Base-by-base conservation (phyloP, 352 stramenopile genomes). In the Phytophthora hybrid region DNA sequence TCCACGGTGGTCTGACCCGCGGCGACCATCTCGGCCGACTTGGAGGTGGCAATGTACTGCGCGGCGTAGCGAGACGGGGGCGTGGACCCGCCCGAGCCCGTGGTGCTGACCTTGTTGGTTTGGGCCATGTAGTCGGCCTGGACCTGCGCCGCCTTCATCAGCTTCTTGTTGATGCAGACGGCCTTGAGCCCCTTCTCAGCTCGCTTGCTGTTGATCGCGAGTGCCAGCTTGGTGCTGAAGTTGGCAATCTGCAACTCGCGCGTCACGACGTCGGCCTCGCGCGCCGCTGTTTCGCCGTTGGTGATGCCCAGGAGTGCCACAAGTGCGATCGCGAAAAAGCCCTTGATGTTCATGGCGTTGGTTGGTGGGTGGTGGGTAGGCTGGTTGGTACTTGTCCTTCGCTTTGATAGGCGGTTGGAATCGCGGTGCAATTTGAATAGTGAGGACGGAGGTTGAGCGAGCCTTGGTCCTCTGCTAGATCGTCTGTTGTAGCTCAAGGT, bases 151-250 rank as follows among this genome's bases (percentile, higher is more conserved):
- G 73, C 71, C 49, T 63, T 68, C 54, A 66, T 74, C 18, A 80
- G 64, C 51, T 77, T 80, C 67, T 41, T 69, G 59, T 84, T 84
- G 59, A 84, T 73, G 51, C 78, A 85, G 47, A 83, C 69, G 41
- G 63, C 53, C 13, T 62, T 53, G 37, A 85, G 71, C 4, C 77
- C 79, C 31, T 75, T 74, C 21, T 76, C 68, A 4, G 77, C 60
- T 32, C 73, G 79, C 66, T 82, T 81, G 21, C 54, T 53, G 63
- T 81, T 82, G 39, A 82, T 65, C 4, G 72, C 66, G 37, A 41
- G 18, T 19, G 71, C 54, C 13, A 83, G 62, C 54, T 82, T 74
- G 37, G 65, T 63, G 52, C 69, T 71, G 57, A 84, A 82, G 73
- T 79, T 66, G 49, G 74, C 32, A n/a, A 73, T 69, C 44, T 81